Evolutionary conservation across 2,329 filamentous ascomycete genomes (phyloP).

Genomic region (Beauveria scarabaeidicola): DNA sequence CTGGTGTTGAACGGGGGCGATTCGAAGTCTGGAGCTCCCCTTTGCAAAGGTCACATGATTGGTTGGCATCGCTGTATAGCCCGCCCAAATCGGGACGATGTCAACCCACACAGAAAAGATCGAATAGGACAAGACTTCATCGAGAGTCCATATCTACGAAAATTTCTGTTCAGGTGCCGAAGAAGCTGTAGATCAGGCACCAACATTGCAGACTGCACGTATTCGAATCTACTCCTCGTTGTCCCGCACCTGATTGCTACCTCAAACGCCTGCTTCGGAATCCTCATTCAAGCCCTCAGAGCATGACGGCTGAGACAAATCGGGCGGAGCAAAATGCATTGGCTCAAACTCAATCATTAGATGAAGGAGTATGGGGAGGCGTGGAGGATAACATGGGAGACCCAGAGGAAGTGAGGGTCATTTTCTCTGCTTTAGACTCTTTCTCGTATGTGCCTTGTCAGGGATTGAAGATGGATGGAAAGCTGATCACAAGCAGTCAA

Average conservation of each 20-base stretch:
- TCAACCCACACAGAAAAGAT: slow-evolving; percentile 4
- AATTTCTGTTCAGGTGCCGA: neutral
- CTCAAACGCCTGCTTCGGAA: neutral
- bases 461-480: neutral
- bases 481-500: slow-evolving; percentile 45
- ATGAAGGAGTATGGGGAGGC: slow-evolving; percentile 6
- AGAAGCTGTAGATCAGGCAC: neutral
- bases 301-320: neutral
- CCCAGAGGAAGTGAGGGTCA: slow-evolving; percentile 69
- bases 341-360: neutral
- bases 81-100: neutral
- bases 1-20: neutral
- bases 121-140: neutral
- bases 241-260: neutral
- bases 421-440: slow-evolving; percentile 78
- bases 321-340: neutral
- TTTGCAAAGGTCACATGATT: slow-evolving; percentile 8
- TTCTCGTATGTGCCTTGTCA: slow-evolving; percentile 60
- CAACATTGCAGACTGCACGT: neutral
- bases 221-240: neutral
- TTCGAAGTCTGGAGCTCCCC: neutral
- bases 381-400: slow-evolving; percentile 35
- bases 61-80: neutral
- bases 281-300: neutral
- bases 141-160: neutral